These are phyloP conservation scores for Gastrolobium villosum DNA, from an alignment of 306 rosid genomes.

Conservation along the genomic window DNA sequence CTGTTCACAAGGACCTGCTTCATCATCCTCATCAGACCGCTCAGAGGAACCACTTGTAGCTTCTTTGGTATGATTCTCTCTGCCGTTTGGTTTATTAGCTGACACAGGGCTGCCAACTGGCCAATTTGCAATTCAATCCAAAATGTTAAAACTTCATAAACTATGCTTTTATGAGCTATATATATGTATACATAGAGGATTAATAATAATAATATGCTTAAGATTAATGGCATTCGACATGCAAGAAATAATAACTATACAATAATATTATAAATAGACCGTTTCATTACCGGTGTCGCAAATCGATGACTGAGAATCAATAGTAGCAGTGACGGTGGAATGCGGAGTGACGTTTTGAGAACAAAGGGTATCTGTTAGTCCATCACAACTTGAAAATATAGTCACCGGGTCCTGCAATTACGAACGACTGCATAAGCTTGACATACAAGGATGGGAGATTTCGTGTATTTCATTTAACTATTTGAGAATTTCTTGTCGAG, in stretches of 20 bases:
- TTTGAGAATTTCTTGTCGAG: background rate
- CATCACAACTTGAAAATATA: slow-evolving; percentile 62
- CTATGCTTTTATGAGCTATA: slow-evolving; percentile 7
- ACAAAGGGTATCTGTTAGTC: slow-evolving; percentile 49
- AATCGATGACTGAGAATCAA: slow-evolving; percentile 84
- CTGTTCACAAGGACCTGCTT: slow-evolving; percentile 71
- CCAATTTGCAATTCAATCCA: slow-evolving; percentile 47
- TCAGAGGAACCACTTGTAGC: slow-evolving; percentile 83
- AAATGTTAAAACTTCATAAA: slow-evolving; percentile 34
- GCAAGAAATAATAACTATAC: background rate
- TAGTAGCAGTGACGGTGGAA: slow-evolving; percentile 66
- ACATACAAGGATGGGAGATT: background rate
- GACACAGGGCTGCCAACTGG: slow-evolving; percentile 88
- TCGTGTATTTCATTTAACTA: background rate
- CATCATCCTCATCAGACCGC: slow-evolving; percentile 83
- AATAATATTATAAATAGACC: background rate
- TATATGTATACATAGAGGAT: background rate
- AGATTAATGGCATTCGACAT: background rate
- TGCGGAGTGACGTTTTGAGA: slow-evolving; percentile 64
- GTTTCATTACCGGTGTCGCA: slow-evolving; percentile 60
- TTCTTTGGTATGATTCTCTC: slow-evolving; percentile 66
- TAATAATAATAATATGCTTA: background rate
- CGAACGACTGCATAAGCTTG: slow-evolving; percentile 12
- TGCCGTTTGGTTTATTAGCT: slow-evolving; percentile 58
- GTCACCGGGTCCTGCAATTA: slow-evolving; percentile 66